Conservation (phyloP, 495 filamentous ascomycete genomes). For the Penicillium diatomitis region DNA sequence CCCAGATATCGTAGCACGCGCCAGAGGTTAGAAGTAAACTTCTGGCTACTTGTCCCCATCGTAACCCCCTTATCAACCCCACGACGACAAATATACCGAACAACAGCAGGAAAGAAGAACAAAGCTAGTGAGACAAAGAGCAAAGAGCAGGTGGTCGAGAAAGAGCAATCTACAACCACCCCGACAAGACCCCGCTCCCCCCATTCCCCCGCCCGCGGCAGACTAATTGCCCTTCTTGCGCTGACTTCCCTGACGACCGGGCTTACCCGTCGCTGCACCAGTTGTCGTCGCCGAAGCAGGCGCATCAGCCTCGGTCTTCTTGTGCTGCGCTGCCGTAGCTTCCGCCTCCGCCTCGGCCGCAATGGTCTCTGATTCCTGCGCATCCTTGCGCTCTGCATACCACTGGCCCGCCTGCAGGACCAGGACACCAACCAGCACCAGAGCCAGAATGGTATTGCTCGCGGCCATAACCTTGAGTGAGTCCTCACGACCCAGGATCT, state of each 20-base stretch:
- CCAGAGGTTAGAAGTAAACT: too few species aligned
- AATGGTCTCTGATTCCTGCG: slow-evolving; percentile 62
- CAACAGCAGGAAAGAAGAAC: background rate
- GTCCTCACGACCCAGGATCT: slow-evolving; percentile 65
- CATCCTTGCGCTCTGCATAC: slow-evolving; percentile 94
- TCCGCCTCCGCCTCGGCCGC: slow-evolving; percentile 51
- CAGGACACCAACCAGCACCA: slow-evolving; percentile 83
- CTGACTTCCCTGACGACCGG: slow-evolving; percentile 15
- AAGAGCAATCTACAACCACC: too few species aligned
- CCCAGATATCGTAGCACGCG: too few species aligned
- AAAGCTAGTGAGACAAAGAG: background rate
- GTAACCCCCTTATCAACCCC: too few species aligned
- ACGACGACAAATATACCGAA: background rate
- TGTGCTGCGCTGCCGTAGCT: slow-evolving; percentile 39
- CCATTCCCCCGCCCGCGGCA: too few species aligned
- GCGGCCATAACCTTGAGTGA: slow-evolving; percentile 84
- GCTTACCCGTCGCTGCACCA: slow-evolving; percentile 7
- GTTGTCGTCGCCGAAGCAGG: slow-evolving; percentile 2
- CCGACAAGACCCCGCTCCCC: too few species aligned
- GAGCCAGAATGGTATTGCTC: slow-evolving; percentile 87
- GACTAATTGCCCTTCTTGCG: slow-evolving; percentile 18
- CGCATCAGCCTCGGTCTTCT: slow-evolving; percentile 34
- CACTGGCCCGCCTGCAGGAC: slow-evolving; percentile 96
- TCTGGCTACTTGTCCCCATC: too few species aligned
- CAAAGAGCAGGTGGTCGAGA: too few species aligned